Base-by-base conservation (phyloP, 140 eudicot genomes). In the Flaveria floridana region DNA sequence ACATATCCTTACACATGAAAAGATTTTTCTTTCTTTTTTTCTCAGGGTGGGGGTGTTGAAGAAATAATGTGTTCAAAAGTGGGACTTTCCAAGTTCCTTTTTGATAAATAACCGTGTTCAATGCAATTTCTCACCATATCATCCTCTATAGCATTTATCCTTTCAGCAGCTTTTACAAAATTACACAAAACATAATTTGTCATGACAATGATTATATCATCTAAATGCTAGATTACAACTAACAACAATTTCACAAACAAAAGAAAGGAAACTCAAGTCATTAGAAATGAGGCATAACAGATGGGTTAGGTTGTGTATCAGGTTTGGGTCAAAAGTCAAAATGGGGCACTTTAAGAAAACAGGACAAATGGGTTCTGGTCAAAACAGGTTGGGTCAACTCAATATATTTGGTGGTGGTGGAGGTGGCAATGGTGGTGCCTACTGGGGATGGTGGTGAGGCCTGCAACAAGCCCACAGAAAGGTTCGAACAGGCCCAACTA, bases 51-150 rank as follows among this genome's bases (percentile, higher is more conserved):
- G 23, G 23, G 59, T 1, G 59, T n/a, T 52, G 11, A 16, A n/a
- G 12, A 55, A 55, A 55, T 55, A 18, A 19, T 6, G 62, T 18
- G 28, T 16, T 18, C 21, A 55, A 55, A 64, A 41, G 26, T 50
- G 72, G 20, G 44, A 65, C 80, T 66, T 81, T 90, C 97, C 94
- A 94, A 78, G 79, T 90, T 90, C 66, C 76, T 78, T 55, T 87
- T 19, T 52, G 97, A 88, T 56, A 37, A 3, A 48, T 58, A 79
- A 78, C 87, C 87, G 76, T 94, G 99, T 64, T 85, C 83, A 76
- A 94, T 82, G 77, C 95, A 92, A 70, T 83, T 86, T 70, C 86
- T 79, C 63, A 56, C n/a, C 99, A 90, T 94, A 80, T 94, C 97
- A 84, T 76, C 80, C 85, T 94, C 97, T 74, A 90, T 84, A 50